Evolutionary conservation across 2,329 filamentous ascomycete species (phyloP), one percentile per base, ranked within the genome.

Genomic region (Penicillium sp.): DNA sequence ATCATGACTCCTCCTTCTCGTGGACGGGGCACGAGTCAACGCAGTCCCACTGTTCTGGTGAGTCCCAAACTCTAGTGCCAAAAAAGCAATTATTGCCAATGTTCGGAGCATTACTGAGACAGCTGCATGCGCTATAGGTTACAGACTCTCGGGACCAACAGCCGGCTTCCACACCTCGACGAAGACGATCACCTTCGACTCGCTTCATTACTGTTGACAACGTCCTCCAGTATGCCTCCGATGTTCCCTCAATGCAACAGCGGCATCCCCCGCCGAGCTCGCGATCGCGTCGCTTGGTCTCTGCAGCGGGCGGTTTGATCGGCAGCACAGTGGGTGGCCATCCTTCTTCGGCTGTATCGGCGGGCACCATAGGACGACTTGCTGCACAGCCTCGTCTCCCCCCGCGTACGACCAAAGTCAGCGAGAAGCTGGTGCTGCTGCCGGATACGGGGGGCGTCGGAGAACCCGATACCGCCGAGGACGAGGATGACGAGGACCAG

Each of bases 401-500:
- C 0, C 83, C 86, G 4, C 78, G 92, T 36, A 93, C 88, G 25
- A 93, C 87, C 17, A 95, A 96, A 64, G 83, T 94, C 48, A 95
- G 86, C 62, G 87, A 96, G 69, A 96, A 96, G 67, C 73, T 98
- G n/a, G 92, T 98, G 0, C 72, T 96, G 23, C 74, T 98, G 10
- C 92, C 92, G 1, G 90, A 95, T 58, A 84, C 88, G 1, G 72
- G 44, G 8, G 49, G 41, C 9, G 35, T 52, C 1, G 51, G 47
- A 4, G 49, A 51, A 14, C 40, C 73, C 3, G 70, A 73, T 32
- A 75, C 76, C 16, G 54, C 45, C 18, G 48, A 49, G 6, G 50
- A 53, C 6, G 54, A 56, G 4, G 49, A 52, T 5, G 49, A 53
- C 4, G 50, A 56, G 4, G 51, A 45, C 7, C 50, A 51, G 1